Conservation (phyloP, 352 stramenopile genomes). For the Peronospora farinosa region DNA sequence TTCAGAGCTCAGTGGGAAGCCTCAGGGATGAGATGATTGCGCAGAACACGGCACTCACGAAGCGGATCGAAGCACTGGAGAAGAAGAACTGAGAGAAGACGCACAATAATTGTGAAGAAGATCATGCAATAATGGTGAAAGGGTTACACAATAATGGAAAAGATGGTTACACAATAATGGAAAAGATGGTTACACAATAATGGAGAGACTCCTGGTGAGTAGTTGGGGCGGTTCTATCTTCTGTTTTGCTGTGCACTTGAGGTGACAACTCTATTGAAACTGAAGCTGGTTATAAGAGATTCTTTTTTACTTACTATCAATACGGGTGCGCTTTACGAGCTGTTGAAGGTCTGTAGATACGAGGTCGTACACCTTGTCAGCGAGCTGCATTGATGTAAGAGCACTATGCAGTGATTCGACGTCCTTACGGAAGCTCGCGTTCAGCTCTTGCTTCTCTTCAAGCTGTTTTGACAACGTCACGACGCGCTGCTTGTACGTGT, state of each 20-base stretch:
- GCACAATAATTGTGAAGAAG: not conserved
- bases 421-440: constrained; percentile 53
- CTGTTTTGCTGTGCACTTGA: not conserved
- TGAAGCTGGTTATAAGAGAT: constrained; percentile 3
- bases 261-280: constrained; percentile 12
- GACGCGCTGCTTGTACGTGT: constrained; percentile 51
- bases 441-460: constrained; percentile 53
- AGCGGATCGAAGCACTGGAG: constrained; percentile 71
- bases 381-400: constrained; percentile 54
- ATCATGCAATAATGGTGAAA: not conserved
- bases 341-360: constrained; percentile 50
- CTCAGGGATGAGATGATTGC: constrained; percentile 67
- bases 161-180: constrained; percentile 12
- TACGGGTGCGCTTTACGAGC: constrained; percentile 25
- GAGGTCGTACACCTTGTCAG: constrained; percentile 53
- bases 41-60: constrained; percentile 62
- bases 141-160: constrained; percentile 10
- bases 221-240: constrained; percentile 8
- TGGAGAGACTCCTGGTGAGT: constrained; percentile 7
- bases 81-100: constrained; percentile 40
- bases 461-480: constrained; percentile 42
- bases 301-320: constrained; percentile 12
- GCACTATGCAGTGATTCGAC: constrained; percentile 59
- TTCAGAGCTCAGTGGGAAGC: constrained; percentile 51
- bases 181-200: constrained; percentile 9